Base-by-base conservation (phyloP, 441 rosid genomes). In the Breynia disticha region DNA sequence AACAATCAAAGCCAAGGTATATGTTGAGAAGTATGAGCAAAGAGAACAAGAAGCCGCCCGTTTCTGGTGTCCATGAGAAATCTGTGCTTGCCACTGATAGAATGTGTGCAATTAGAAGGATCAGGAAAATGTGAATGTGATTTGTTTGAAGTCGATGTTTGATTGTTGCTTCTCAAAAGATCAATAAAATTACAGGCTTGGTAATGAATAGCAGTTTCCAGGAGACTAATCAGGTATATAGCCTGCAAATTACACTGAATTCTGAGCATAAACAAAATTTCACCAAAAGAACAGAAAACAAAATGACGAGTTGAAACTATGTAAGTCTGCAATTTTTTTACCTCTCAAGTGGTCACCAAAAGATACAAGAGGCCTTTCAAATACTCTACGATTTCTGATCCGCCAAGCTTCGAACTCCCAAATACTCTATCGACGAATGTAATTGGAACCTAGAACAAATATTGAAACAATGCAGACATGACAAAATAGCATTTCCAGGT, bases 371-470 rank as follows among this genome's bases (percentile, higher is more conserved):
- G 89, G 52, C 99, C 99, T 76, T 87, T 89, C 28, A 93, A 75
- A 72, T 93, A 93, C 62, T 87, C 96, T 4, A 93, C 86, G 22
- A 93, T 93, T 71, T 93, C 99, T 2, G 97, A 93, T 66, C 99
- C 99, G 59, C 97, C 96, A 14, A 93, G 96, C 80, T 93, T 93
- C 21, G 99, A 89, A 67, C 81, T 93, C 63, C 97, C 99, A 65
- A 75, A 93, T 42, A 93, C 87, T 76, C 99, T 75, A 44, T 93
- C 97, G 5, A 93, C 93, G 62, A 86, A 89, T 51, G 95, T 83
- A 46, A 93, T 93, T 6, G 96, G 99, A 66, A 93, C 99, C 99
- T 93, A 82, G 43, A 50, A 47, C 53, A 53, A 54, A n/a, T 7
- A 0, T 1, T 41, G 7, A 41, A 41, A 41, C 35, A 28, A 28